Conservation (phyloP, 495 filamentous ascomycete species). For the Penicillium alfredii region DNA sequence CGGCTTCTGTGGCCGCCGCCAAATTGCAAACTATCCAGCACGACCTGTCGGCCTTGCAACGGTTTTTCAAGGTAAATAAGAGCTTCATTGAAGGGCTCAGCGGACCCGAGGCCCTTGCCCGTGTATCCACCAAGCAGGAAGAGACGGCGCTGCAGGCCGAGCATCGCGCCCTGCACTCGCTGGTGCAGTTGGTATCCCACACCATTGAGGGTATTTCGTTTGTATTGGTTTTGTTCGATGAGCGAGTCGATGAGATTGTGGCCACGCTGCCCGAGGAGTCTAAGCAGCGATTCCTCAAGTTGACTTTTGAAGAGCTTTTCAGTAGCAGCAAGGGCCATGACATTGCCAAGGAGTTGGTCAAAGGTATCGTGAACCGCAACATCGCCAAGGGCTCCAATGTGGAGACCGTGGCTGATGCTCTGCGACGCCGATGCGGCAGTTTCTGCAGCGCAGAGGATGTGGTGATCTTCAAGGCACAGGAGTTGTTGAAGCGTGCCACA, state of each 20-base stretch:
- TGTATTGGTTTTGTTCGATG: slow-evolving; percentile 85
- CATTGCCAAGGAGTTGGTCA: slow-evolving; percentile 92
- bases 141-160: slow-evolving; percentile 87
- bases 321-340: slow-evolving; percentile 71
- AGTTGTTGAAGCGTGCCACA: slow-evolving; percentile 78
- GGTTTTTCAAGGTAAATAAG: slow-evolving; percentile 79
- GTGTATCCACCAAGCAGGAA: slow-evolving; percentile 71
- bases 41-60: slow-evolving; percentile 67
- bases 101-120: slow-evolving; percentile 71
- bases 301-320: slow-evolving; percentile 86
- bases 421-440: slow-evolving; percentile 83
- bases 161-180: slow-evolving; percentile 82
- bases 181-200: slow-evolving; percentile 72
- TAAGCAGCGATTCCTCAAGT: slow-evolving; percentile 59
- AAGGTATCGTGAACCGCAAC: slow-evolving; percentile 95
- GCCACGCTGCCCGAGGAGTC: slow-evolving; percentile 64
- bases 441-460: slow-evolving; percentile 98
- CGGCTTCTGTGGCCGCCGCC: slow-evolving; percentile 45
- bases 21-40: slow-evolving; percentile 75
- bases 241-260: slow-evolving; percentile 83
- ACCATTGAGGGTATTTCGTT: slow-evolving; percentile 96
- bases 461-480: slow-evolving; percentile 95
- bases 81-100: slow-evolving; percentile 87
- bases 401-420: slow-evolving; percentile 89
- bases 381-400: slow-evolving; percentile 94